Percentiles rank a stretch among this genome's conserved stretches.
Conservation (phyloP, 192 early-diverging fungal genomes). For the Coemansia asiatica region DNA sequence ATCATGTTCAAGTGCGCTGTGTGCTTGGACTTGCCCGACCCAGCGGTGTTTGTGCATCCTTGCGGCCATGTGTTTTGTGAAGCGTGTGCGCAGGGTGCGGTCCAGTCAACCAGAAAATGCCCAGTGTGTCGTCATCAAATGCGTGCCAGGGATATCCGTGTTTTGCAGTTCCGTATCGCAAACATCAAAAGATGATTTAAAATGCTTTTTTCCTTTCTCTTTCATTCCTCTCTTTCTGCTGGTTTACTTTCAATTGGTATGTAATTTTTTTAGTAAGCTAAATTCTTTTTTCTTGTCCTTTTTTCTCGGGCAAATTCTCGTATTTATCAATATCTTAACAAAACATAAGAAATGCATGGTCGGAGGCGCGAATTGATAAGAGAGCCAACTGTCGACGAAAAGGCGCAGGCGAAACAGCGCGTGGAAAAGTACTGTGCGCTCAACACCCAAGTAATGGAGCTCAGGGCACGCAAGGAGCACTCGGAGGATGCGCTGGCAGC, state of each 20-base stretch:
- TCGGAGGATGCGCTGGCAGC: conserved; percentile 58
- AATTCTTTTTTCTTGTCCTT: neutral
- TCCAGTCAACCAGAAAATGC: conserved; percentile 37
- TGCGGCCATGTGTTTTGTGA: conserved; percentile 55
- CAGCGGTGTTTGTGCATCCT: conserved; percentile 48
- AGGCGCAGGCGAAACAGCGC: conserved; percentile 29
- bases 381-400: conserved; percentile 32
- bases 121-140: conserved; percentile 49
- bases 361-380: conserved; percentile 29
- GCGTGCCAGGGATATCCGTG: conserved; percentile 32
- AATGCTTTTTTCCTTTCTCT: neutral
- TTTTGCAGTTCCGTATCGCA: conserved; percentile 47
- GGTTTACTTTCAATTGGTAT: neutral
- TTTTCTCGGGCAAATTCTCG: neutral
- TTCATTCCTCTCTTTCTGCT: neutral
- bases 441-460: conserved; percentile 30
- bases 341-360: conserved; percentile 48
- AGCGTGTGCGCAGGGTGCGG: conserved; percentile 40
- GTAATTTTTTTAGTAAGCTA: neutral
- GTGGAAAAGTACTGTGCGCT: conserved; percentile 47
- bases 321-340: too few species aligned
- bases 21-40: conserved; percentile 46
- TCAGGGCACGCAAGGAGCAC: conserved; percentile 15
- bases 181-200: neutral
- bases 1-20: conserved; percentile 52